Evolutionary conservation across 768 basidiomycete genomes (phyloP).

Genomic region (Kwoniella sp.): DNA sequence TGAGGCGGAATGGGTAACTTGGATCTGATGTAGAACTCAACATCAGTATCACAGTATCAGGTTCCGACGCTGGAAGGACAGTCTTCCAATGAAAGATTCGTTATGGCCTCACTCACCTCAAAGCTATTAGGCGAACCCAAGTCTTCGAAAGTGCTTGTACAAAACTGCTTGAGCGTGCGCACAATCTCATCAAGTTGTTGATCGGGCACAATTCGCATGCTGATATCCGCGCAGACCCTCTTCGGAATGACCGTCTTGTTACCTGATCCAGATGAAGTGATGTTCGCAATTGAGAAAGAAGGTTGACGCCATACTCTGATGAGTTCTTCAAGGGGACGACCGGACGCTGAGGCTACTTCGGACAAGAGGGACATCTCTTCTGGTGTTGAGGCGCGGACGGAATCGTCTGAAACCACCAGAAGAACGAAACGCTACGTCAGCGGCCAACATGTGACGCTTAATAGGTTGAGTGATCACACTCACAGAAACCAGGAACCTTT

Average conservation of each 20-base stretch:
- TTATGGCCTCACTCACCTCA: slow-evolving; percentile 63
- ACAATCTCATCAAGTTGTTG: slow-evolving; percentile 64
- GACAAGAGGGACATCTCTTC: slow-evolving; percentile 71
- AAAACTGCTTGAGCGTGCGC: slow-evolving; percentile 63
- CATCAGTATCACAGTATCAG: no score
- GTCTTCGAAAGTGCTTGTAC: slow-evolving; percentile 64
- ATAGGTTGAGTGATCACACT: no score
- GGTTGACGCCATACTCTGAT: slow-evolving; percentile 86
- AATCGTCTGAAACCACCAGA: slow-evolving; percentile 60
- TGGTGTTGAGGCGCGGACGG: slow-evolving; percentile 69
- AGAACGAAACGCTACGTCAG: background rate
- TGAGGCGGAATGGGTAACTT: slow-evolving; percentile 78
- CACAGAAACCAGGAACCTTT: slow-evolving; percentile 80
- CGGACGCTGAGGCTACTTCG: slow-evolving; percentile 69
- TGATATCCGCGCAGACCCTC: slow-evolving; percentile 78
- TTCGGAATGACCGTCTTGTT: slow-evolving; percentile 80
- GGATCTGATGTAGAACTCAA: slow-evolving; percentile 57
- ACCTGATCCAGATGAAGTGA: slow-evolving; percentile 69
- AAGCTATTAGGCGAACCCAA: slow-evolving; percentile 72
- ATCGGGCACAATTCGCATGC: slow-evolving; percentile 91
- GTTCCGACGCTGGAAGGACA: no score
- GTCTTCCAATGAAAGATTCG: no score
- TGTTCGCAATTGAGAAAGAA: slow-evolving; percentile 81
- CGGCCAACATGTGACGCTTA: no score
- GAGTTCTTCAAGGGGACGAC: slow-evolving; percentile 68